Base-by-base conservation (phyloP, 2,329 filamentous ascomycete genomes). In the Cytospora leucostoma region DNA sequence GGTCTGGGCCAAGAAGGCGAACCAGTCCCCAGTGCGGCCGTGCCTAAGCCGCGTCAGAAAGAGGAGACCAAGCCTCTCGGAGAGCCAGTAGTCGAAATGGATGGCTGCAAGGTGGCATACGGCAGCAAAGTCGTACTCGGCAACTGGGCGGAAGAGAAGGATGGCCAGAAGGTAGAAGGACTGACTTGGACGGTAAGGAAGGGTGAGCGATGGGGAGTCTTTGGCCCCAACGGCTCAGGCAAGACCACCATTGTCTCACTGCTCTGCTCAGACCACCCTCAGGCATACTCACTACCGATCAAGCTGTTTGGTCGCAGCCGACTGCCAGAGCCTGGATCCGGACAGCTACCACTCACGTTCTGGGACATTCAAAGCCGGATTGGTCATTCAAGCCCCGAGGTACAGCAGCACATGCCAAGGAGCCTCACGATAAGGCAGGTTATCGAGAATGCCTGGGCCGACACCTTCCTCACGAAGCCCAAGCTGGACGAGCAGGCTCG, bases 221-320 rank as follows among this genome's bases (percentile, higher is more conserved):
- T 99, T 71, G 95, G 95, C 0, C 90, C 93, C 37, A 98, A 99
- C 70, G 95, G 90, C 13, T 97, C 92, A 0, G 95, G 95, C 19
- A 99, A 99, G 79, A 99, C 95, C 0, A 99, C 95, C 0, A 83
- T 99, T 47, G 84, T 98, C 34, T 95, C 93, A 6, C 82, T 99
- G 7, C 90, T 99, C 64, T 96, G 92, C 65, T 98, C 94, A 1
- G 95, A 99, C 71, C 95, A 99, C 70, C 95, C 95, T 0, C 94
- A 98, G 75, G 88, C 93, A 0, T 99, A 98, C 74, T 92, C 91
- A 0, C 85, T 93, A 32, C 93, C 94, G 0, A 89, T 99, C 65
- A 89, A 86, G 69, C 82, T 97, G 15, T 98, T 99, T 73, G 92
- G 93, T 0, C 87, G 87, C 27, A 89, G 89, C 61, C 86, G 95